phyloP scores from a whole-genome alignment of 495 filamentous ascomycete species.

The Xanthoparmelia taractica region DNA sequence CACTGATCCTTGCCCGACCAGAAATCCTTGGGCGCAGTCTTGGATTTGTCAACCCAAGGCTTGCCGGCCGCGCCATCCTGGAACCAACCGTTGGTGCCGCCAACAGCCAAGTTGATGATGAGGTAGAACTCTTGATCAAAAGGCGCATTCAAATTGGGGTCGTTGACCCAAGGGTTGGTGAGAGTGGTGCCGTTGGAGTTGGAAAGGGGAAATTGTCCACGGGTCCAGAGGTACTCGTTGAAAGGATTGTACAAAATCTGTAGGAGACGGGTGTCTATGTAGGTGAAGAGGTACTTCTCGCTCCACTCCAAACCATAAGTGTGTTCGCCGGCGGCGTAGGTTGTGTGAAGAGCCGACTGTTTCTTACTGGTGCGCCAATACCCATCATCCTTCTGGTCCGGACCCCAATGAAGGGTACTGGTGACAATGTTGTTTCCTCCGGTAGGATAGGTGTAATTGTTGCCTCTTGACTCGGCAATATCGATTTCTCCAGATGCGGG shows the following conservation, averaged over 20 bases:
- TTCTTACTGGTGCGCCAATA: constrained; percentile 41
- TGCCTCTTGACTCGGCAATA: constrained; percentile 70
- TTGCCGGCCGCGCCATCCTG: constrained; percentile 60
- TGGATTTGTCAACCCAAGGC: constrained; percentile 67
- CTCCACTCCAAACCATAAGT: constrained; percentile 80
- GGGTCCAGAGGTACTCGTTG: constrained; percentile 59
- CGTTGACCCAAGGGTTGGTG: constrained; percentile 58
- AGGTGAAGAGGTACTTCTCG: constrained; percentile 81
- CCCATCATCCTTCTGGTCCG: constrained; percentile 35
- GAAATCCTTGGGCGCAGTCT: constrained; percentile 64
- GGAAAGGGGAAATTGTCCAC: constrained; percentile 63
- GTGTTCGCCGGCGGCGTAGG: constrained; percentile 53
- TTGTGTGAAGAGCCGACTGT: constrained; percentile 66
- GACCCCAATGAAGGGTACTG: constrained; percentile 75
- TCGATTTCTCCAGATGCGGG: constrained; percentile 81
- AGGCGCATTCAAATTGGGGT: constrained; percentile 42
- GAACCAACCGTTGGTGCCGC: constrained; percentile 81
- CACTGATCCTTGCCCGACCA: constrained; percentile 59
- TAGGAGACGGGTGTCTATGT: constrained; percentile 69
- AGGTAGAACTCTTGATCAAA: constrained; percentile 80
- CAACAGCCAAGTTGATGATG: constrained; percentile 75
- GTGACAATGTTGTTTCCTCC: constrained; percentile 77
- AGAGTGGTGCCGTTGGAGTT: constrained; percentile 63
- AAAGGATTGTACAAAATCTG: constrained; percentile 78
- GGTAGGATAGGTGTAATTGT: constrained; percentile 63